Percentiles rank a stretch among this genome's conserved stretches.
Evolutionary conservation across 306 rosid genomes (phyloP).

Genomic region (Prunus mira): DNA sequence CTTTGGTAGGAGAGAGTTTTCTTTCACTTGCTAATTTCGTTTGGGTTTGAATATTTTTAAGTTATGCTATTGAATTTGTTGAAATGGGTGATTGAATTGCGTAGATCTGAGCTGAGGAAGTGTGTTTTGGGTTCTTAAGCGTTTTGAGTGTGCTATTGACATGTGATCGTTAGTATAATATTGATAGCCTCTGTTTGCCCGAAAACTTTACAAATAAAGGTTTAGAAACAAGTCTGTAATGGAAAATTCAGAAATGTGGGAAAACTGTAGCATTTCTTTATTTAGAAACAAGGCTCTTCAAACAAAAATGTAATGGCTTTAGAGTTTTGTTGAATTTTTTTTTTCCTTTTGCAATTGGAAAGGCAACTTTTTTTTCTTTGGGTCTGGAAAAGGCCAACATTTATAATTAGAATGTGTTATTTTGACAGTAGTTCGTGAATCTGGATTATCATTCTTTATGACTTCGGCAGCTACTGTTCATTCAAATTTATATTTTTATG

Average conservation of each 20-base stretch:
- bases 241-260: constrained; percentile 10
- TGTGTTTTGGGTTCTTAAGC: constrained; percentile 24
- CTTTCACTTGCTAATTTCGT: neutral
- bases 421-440: neutral
- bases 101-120: constrained; percentile 42
- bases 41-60: neutral
- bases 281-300: neutral
- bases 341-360: too few species aligned
- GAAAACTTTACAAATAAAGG: neutral
- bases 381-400: neutral
- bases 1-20: neutral
- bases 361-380: neutral
- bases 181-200: neutral
- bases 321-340: neutral
- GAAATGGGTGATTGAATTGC: constrained; percentile 25
- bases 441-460: neutral
- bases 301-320: neutral
- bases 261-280: neutral
- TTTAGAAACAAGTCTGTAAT: neutral
- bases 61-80: constrained; percentile 14
- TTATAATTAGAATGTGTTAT: neutral
- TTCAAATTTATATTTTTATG: neutral
- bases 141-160: constrained; percentile 6
- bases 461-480: neutral
- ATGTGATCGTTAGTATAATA: neutral